Evolutionary conservation across 2,329 filamentous ascomycete genomes (phyloP).

Genomic region (Decorospora gaudefroyi): DNA sequence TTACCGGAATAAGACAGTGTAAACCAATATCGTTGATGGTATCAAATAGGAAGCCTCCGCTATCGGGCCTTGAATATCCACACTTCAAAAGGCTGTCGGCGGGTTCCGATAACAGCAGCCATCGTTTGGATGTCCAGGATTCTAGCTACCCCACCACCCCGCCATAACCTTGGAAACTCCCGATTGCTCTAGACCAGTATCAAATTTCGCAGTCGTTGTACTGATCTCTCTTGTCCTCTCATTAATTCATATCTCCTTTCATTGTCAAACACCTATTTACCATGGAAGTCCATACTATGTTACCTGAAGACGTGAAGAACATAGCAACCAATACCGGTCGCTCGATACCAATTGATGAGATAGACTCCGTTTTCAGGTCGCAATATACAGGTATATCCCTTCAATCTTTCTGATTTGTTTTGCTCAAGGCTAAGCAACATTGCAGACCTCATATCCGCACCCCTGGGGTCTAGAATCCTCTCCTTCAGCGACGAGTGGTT

Average conservation of each 20-base stretch:
- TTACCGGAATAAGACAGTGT: too few species aligned
- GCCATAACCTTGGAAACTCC: conserved; percentile 14
- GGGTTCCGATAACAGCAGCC: conserved; percentile 17
- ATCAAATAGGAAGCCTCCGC: conserved; percentile 4
- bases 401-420: neutral
- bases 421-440: neutral
- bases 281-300: conserved; percentile 44
- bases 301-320: conserved; percentile 38
- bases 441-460: conserved; percentile 58
- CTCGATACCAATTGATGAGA: conserved; percentile 53
- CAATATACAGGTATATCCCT: conserved; percentile 55
- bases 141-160: conserved; percentile 26
- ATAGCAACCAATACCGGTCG: conserved; percentile 34
- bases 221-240: neutral
- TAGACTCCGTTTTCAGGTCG: conserved; percentile 60
- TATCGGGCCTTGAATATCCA: conserved; percentile 21
- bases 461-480: conserved; percentile 58
- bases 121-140: conserved; percentile 11
- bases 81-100: conserved; percentile 13
- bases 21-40: neutral
- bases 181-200: conserved; percentile 3
- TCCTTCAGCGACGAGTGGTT: conserved; percentile 66
- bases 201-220: conserved; percentile 2
- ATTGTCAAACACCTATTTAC: neutral
- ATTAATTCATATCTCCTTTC: neutral